Evolutionary conservation across 176 grass and related monocot genomes (phyloP), one percentile per base, ranked within the genome.

Genomic region (Chrysopogon serrulatus): DNA sequence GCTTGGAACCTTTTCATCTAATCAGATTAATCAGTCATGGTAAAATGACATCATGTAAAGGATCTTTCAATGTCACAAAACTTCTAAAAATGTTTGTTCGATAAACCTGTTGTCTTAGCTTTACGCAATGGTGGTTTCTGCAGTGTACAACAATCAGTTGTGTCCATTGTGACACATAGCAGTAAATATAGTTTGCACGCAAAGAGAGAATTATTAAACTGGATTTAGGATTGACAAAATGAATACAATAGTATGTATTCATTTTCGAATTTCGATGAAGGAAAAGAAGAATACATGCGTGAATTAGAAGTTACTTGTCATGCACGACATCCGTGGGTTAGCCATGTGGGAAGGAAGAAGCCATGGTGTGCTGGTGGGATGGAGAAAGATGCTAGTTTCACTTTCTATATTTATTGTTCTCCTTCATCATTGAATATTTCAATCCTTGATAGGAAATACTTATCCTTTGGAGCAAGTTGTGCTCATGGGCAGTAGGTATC

Each of bases 291-390:
- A 77, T 32, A 49, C 30, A 21, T 49, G 53, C n/a, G 10, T 15
- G 19, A 82, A 56, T 82, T 76, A 85, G 39, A 56, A 88, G 82
- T 68, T 83, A 87, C 88, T 75, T 90, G 80, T 74, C 80, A 80
- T 83, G 80, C 60, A 32, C 41, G 67, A 68, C 42, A 68, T 70
- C 89, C 80, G 54, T 62, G 75, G 19, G 68, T 87, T 84, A 84
- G 45, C 42, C 15, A 18, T 71, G 69, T 80, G 85, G 85, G 79
- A 74, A 80, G 80, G 61, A 70, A 87, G 84, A 74, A 54, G 49
- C 68, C 68, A 61, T 79, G 73, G 21, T 71, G 73, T 57, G 30
- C 66, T 63, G 71, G 44, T 82, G 19, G 73, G 56, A 47, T 86
- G 24, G 76, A 83, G 68, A 87, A 34, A 69, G 23, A n/a, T 24